Percentiles rank a stretch among this genome's conserved stretches.
Evolutionary conservation across 106 monocot genomes (phyloP).

Genomic region (Allium fistulosum): DNA sequence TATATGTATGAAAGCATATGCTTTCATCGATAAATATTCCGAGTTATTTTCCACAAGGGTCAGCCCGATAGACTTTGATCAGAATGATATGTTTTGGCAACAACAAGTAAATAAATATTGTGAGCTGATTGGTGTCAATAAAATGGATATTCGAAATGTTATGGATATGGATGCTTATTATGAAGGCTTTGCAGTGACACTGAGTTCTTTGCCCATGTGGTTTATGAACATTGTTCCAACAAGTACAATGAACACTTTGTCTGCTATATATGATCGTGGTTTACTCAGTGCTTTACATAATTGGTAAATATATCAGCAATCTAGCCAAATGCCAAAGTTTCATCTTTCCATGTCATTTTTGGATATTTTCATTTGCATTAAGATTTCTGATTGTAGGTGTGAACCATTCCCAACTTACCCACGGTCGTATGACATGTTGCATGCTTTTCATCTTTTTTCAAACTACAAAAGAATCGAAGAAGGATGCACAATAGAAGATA

Average conservation of each 20-base stretch:
- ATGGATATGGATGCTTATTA: constrained; percentile 98
- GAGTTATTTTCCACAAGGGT: constrained; percentile 36
- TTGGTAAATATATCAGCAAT: constrained; percentile 46
- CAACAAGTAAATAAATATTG: constrained; percentile 61
- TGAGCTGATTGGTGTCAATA: constrained; percentile 54
- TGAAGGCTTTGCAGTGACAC: constrained; percentile 88
- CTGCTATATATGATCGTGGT: constrained; percentile 94
- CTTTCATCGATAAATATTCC: neutral
- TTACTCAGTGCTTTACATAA: constrained; percentile 87
- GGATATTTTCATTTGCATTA: neutral
- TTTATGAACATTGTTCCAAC: constrained; percentile 94
- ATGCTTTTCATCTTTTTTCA: constrained; percentile 84
- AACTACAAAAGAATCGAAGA: constrained; percentile 38
- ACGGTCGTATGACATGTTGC: constrained; percentile 89
- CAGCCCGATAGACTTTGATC: constrained; percentile 37
- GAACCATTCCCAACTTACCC: constrained; percentile 96
- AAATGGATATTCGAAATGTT: constrained; percentile 60
- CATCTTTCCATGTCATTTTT: neutral
- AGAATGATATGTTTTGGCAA: constrained; percentile 65
- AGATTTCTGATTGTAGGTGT: constrained; percentile 25
- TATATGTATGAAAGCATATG: no score
- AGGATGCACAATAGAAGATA: constrained; percentile 74
- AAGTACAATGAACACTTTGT: constrained; percentile 58
- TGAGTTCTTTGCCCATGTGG: constrained; percentile 69
- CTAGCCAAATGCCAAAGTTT: neutral